Base-by-base conservation (phyloP, 2,329 filamentous ascomycete genomes). In the Ophiocordyceps polyrhachis-furcata region DNA sequence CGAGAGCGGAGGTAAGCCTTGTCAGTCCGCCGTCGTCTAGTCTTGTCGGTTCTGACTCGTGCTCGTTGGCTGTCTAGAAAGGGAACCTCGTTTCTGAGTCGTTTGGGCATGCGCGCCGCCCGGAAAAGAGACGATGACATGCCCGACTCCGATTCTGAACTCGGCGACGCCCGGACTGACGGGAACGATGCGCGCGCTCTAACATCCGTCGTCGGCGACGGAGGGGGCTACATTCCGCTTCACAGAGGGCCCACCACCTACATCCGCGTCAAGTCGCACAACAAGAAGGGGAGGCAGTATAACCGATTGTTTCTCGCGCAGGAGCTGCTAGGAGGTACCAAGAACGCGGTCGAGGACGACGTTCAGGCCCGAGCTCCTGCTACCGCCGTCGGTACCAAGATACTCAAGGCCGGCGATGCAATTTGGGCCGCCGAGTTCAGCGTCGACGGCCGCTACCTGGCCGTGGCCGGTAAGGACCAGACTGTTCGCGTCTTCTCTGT, bases 371-470 rank as follows among this genome's bases (percentile, higher is more conserved):
- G 60, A 15, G 54, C 53, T 6, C 59, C 59, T 21, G 56, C 58
- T 4, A 63, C 60, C 2, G 58, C 60, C 14, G 58, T 63, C 13
- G 64, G 63, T 41, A 65, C 61, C 47, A 66, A 62, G 49, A 58
- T 65, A 31, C 50, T 63, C 4, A 61, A 62, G 40, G 66, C 65
- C 8, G 69, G 68, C 35, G 74, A 83, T 48, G 87, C 91, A 0
- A 79, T 94, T 31, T 98, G 91, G 91, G 81, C 89, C 0, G 76
- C 85, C 50, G 84, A 91, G 55, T 96, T 96, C 56, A 96, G 89
- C 55, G 81, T 81, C 48, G 89, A 96, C 63, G 91, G 91, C 5
- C 83, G 73, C 55, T 94, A 88, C 58, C 68, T 98, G 17, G 91
- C 91, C 6, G 86, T 86, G n/a, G 91, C 83, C 12, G 91, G 91